Base-by-base conservation (phyloP, 108 stramenopile genomes). In the Licmophora abbreviata region DNA sequence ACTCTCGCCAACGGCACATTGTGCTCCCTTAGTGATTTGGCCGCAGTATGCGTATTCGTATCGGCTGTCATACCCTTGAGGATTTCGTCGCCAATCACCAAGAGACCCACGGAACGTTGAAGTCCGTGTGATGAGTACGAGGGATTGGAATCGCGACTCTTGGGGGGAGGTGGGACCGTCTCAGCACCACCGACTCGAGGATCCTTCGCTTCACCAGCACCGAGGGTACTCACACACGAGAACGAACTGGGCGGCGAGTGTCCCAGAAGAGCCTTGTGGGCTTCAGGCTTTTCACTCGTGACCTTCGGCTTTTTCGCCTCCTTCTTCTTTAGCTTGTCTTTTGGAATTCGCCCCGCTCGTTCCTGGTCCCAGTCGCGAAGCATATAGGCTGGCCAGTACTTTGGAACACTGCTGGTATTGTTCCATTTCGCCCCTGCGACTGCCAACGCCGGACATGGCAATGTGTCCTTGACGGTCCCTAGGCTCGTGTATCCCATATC, bases 401-500 rank as follows among this genome's bases (percentile, higher is more conserved):
- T 66, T 8, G 64, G 69, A 14, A 69, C 44, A 10, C 49, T 49
- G 12, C 34, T 55, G 11, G 27, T 44, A 6, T 46, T 24, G 9
- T 21, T 29, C n/a, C 14, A 18, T 14, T 34, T 17, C 8, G 28
- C 4, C 17, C 40, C 62, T 18, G 58, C 33, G 7, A 71, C 73
- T 10, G 61, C 56, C 33, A 99, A 58, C 23, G 88, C 90, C 4
- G 98, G 98, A 66, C 95, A 96, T 1, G 93, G 95, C 12, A 71
- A 27, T 0, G 95, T 96, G 64, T 96, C 86, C 31, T 85, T 73
- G 25, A 79, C 68, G 8, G 86, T 94, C 12, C 98, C 98, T 28
- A 99, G 61, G 43, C 92, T 81, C 0, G 98, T 99, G 73, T 94
- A 99, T 2, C 98, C 98, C 38, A 76, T 47, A 61, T 97, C 96